Base-by-base conservation (phyloP, 768 basidiomycete genomes). In the Fomitopsis pulvina region DNA sequence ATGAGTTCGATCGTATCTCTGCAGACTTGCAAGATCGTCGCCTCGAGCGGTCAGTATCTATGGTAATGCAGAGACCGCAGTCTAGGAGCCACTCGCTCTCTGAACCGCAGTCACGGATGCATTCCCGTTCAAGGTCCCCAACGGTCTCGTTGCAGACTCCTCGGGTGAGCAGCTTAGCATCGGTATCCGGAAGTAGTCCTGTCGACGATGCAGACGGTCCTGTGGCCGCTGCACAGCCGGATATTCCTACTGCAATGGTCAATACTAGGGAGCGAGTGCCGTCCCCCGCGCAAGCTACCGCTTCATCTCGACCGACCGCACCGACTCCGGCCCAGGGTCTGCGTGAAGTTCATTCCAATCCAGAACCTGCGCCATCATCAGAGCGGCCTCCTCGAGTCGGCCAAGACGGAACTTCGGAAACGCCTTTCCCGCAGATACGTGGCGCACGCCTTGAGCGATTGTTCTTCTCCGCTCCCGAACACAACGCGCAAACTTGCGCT, bases 381-480 rank as follows among this genome's bases (percentile, higher is more conserved):
- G 7, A 24, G n/a, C n/a, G n/a, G n/a, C n/a, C n/a, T n/a, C n/a
- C n/a, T n/a, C n/a, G 8, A 44, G 11, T 1, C 41, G 47, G n/a
- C 20, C 21, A 34, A 21, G 40, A 32, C 37, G 37, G 38, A 24
- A n/a, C 46, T 52, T 44, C 40, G 2, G 48, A 62, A 55, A 74
- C 81, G 0, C 83, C 87, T 1, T 92, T 96, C 70, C 92, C 92
- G 0, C 79, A 81, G 52, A 92, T 93, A 40, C 80, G 86, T 20
- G 90, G 87, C 8, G 79, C 80, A 39, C 80, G 77, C 38, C 75
- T 92, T 32, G 90, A 95, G 61, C 74, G 78, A 0, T 66, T 93
- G 45, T 92, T 94, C 69, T 91, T 89, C 66, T 81, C 81, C 41
- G 80, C 84, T 1, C 85, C 87, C 2, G 81, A 80, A 39, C 90